These are phyloP conservation scores for Ormosia emarginata DNA, from an alignment of 306 rosid genomes.

Conservation along the genomic window DNA sequence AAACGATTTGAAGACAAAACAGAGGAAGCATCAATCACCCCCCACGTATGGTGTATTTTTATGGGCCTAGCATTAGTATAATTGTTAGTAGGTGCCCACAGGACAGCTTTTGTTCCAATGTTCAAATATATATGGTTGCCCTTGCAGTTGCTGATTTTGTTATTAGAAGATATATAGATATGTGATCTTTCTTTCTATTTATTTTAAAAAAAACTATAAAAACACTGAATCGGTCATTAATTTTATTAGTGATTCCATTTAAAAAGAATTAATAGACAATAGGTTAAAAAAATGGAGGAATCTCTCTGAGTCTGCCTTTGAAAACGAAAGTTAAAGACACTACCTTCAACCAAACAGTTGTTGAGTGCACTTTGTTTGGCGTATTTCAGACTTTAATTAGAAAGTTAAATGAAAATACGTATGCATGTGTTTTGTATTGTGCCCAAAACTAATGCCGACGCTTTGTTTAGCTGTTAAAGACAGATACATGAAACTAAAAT, in stretches of 20 bases:
- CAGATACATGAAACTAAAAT: slow-evolving; percentile 25
- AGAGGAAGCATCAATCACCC: slow-evolving; percentile 8
- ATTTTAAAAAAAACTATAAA: not conserved
- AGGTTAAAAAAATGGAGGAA: slow-evolving; percentile 17
- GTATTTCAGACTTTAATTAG: not conserved
- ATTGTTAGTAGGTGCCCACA: not conserved
- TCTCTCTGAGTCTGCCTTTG: slow-evolving; percentile 19
- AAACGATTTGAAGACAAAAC: not conserved
- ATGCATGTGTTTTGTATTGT: not conserved
- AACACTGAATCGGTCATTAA: not conserved
- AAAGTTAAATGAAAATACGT: not conserved
- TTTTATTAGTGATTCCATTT: not conserved
- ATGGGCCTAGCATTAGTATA: not conserved
- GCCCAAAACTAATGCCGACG: slow-evolving; percentile 27
- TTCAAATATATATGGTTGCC: not conserved
- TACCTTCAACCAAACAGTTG: slow-evolving; percentile 27
- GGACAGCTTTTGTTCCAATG: not conserved
- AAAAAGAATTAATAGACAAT: not conserved
- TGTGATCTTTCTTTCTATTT: not conserved
- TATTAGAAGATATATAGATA: not conserved
- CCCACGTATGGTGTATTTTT: slow-evolving; percentile 7
- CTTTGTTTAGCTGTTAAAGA: slow-evolving; percentile 29
- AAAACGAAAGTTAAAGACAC: slow-evolving; percentile 21
- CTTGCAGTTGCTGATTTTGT: not conserved
- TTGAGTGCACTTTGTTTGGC: slow-evolving; percentile 16